Conservation (phyloP, 2,329 filamentous ascomycete species). For the Aphanoascus verrucosus region DNA sequence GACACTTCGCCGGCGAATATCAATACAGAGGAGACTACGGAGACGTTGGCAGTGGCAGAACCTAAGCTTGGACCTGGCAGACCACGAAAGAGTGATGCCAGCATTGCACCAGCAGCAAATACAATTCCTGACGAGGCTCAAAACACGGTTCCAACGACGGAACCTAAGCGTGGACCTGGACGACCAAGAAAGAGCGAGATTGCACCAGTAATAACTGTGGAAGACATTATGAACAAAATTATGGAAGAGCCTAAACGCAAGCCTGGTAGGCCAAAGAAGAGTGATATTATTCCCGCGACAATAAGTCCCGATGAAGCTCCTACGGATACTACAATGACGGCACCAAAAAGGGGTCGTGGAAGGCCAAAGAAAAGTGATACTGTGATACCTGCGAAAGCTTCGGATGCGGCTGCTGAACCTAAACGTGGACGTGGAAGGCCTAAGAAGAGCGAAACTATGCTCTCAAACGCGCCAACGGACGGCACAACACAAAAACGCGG, state of each 20-base stretch:
- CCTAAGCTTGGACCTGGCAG: conserved; percentile 12
- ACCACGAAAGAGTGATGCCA: conserved; percentile 11
- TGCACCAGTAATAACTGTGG: no score
- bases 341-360: conserved; percentile 3
- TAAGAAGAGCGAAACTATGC: conserved; percentile 1
- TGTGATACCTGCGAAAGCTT: background rate
- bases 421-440: conserved; percentile 13
- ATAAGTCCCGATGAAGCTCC: background rate
- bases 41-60: background rate
- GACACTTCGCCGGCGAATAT: background rate
- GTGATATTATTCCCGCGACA: background rate
- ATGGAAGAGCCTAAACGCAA: background rate
- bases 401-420: no score
- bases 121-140: background rate
- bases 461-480: background rate
- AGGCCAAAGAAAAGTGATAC: conserved; percentile 12
- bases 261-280: background rate
- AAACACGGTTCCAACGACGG: no score
- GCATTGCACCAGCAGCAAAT: background rate
- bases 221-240: background rate
- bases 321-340: background rate
- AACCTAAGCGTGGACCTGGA: conserved; percentile 1
- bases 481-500: background rate
- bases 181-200: conserved; percentile 12
- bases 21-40: background rate